Evolutionary conservation across 164 flowering plant genomes (phyloP).

Genomic region (Vitis rupestris): DNA sequence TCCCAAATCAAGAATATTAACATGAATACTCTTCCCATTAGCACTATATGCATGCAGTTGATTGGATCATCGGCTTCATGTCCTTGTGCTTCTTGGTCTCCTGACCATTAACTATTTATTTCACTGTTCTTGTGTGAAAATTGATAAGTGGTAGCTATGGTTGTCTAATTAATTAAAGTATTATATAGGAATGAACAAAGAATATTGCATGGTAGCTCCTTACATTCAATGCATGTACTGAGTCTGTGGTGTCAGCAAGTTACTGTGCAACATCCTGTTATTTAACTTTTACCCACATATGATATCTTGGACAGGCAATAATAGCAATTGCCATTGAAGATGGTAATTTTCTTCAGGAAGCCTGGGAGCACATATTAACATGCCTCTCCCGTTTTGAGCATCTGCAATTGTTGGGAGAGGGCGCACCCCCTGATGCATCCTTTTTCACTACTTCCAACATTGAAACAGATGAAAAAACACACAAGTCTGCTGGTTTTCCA

Average conservation of each 20-base stretch:
- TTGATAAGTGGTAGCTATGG: background rate
- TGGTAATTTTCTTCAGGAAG: slow-evolving; percentile 91
- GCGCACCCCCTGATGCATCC: slow-evolving; percentile 95
- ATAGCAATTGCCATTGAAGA: slow-evolving; percentile 95
- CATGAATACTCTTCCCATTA: too few relatives aligned
- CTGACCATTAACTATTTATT: background rate
- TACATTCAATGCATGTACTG: background rate
- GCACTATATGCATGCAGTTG: too few relatives aligned
- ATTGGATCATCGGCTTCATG: background rate
- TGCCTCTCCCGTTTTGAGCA: slow-evolving; percentile 98
- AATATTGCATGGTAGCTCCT: background rate
- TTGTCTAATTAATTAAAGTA: background rate
- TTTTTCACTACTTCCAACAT: slow-evolving; percentile 50
- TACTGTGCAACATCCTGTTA: background rate
- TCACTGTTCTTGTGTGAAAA: too few relatives aligned
- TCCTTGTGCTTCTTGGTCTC: background rate
- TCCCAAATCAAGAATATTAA: too few relatives aligned
- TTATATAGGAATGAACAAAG: background rate
- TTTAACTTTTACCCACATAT: background rate
- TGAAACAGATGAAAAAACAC: slow-evolving; percentile 73
- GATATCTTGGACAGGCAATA: slow-evolving; percentile 58
- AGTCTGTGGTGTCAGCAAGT: background rate
- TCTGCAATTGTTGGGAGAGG: slow-evolving; percentile 92
- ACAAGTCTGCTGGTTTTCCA: slow-evolving; percentile 53
- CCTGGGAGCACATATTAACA: slow-evolving; percentile 98